Evolutionary conservation across 2,329 filamentous ascomycete species (phyloP).

Genomic region (Tetracladium maxilliforme): DNA sequence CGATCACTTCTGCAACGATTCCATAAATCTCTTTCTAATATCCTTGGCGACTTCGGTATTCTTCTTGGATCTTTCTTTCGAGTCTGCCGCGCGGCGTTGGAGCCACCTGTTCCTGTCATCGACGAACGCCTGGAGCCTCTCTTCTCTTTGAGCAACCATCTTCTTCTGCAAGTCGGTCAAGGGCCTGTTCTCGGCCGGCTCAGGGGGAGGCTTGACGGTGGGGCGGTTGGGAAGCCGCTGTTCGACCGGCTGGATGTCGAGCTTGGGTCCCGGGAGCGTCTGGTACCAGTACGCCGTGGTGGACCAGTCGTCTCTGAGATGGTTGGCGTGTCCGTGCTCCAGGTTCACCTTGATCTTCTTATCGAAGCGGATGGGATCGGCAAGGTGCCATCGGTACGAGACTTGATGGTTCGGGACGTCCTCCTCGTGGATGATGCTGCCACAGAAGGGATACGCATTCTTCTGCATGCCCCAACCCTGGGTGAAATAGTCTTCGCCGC

Average conservation of each 20-base stretch:
- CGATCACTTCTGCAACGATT: conserved; percentile 1
- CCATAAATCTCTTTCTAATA: conserved; percentile 4
- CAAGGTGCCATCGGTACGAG: conserved; percentile 17
- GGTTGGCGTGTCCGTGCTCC: conserved; percentile 16
- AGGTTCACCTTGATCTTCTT: conserved; percentile 13
- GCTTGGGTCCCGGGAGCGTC: conserved; percentile 14
- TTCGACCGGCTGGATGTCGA: conserved; percentile 12
- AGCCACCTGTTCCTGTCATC: conserved; percentile 11
- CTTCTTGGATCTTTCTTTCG: conserved; percentile 6
- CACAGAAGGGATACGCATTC: conserved; percentile 16
- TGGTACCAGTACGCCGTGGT: conserved; percentile 18
- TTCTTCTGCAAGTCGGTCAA: conserved; percentile 2
- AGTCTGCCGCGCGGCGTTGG: conserved; percentile 8
- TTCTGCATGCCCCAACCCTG: conserved; percentile 21
- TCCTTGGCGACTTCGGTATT: conserved; percentile 6
- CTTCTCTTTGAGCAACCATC: conserved; percentile 6
- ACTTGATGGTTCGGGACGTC: conserved; percentile 16
- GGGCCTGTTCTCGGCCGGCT: conserved; percentile 3
- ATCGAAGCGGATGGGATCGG: conserved; percentile 16
- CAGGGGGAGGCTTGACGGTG: conserved; percentile 4
- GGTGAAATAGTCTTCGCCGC: conserved; percentile 16
- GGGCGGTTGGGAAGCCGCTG: conserved; percentile 9
- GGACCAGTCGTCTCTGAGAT: conserved; percentile 16
- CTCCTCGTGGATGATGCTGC: conserved; percentile 17
- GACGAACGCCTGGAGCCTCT: conserved; percentile 9